Evolutionary conservation across 371 early-diverging fungal genomes (phyloP).

Genomic region (Rhizopus arrhizus): DNA sequence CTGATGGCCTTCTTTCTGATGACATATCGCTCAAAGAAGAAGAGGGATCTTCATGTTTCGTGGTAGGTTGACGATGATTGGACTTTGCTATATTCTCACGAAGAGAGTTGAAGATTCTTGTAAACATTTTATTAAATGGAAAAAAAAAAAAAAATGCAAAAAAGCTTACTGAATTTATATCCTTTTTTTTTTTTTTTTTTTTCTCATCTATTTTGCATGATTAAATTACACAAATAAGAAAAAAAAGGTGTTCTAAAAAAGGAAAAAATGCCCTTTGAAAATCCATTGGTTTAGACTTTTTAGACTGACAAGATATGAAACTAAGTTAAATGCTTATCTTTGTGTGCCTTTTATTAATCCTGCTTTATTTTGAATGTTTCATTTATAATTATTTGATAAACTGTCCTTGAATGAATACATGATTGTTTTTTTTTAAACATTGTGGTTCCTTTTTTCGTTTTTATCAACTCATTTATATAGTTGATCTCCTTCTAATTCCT

Average conservation of each 20-base stretch:
- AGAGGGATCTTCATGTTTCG: not conserved
- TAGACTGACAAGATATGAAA: too few relatives aligned
- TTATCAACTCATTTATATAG: too few relatives aligned
- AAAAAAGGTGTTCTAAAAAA: not conserved
- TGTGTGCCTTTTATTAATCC: too few relatives aligned
- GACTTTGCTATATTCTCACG: slow-evolving; percentile 9
- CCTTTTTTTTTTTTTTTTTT: not conserved
- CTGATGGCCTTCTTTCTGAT: slow-evolving; percentile 20
- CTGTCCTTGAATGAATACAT: too few relatives aligned
- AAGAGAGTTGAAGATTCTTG: slow-evolving; percentile 22
- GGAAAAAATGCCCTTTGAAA: not conserved
- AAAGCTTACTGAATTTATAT: not conserved
- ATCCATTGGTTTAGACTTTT: not conserved
- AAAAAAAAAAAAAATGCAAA: slow-evolving; percentile 7
- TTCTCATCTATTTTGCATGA: slow-evolving; percentile 4
- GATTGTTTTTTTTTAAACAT: too few relatives aligned
- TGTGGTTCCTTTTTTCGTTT: too few relatives aligned
- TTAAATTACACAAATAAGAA: slow-evolving; percentile 5
- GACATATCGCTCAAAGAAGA: not conserved
- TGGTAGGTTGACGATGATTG: not conserved
- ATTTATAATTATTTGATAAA: too few relatives aligned
- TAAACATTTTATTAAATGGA: slow-evolving; percentile 17
- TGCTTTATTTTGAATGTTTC: too few relatives aligned
- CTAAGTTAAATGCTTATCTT: too few relatives aligned
- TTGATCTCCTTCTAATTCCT: too few relatives aligned